Conservation (phyloP, 2,329 filamentous ascomycete species). For the Alternaria ventricosa region DNA sequence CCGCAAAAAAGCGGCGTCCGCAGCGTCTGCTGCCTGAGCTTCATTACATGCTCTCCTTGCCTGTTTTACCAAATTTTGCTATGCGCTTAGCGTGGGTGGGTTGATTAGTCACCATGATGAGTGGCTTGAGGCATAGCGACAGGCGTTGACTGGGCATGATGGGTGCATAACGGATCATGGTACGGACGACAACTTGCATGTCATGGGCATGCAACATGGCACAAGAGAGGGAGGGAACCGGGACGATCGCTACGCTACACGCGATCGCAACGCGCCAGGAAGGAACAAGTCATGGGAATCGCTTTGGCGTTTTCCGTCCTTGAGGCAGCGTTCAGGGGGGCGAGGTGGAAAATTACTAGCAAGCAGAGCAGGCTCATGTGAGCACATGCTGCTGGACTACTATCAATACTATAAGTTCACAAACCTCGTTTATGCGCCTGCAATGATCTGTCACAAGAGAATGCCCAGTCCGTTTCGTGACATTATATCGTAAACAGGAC, state of each 20-base stretch:
- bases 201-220: not conserved
- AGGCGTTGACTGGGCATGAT: conserved; percentile 41
- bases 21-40: conserved; percentile 10
- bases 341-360: conserved; percentile 7
- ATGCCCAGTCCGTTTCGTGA: not conserved
- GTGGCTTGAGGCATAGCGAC: conserved; percentile 45
- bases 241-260: conserved; percentile 3
- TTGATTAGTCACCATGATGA: conserved; percentile 27
- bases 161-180: conserved; percentile 24
- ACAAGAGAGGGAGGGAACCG: not conserved
- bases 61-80: conserved; percentile 27
- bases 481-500: not conserved
- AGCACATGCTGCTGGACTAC: conserved; percentile 3
- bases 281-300: conserved; percentile 15
- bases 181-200: not conserved
- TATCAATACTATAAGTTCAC: conserved; percentile 10
- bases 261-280: conserved; percentile 18
- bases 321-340: conserved; percentile 12
- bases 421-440: not conserved
- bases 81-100: conserved; percentile 43
- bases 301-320: conserved; percentile 20
- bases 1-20: conserved; percentile 15
- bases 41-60: conserved; percentile 11
- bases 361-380: conserved; percentile 13
- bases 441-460: not conserved